Base-by-base conservation (phyloP, 257 asterid species). In the Scutellaria baicalensis region DNA sequence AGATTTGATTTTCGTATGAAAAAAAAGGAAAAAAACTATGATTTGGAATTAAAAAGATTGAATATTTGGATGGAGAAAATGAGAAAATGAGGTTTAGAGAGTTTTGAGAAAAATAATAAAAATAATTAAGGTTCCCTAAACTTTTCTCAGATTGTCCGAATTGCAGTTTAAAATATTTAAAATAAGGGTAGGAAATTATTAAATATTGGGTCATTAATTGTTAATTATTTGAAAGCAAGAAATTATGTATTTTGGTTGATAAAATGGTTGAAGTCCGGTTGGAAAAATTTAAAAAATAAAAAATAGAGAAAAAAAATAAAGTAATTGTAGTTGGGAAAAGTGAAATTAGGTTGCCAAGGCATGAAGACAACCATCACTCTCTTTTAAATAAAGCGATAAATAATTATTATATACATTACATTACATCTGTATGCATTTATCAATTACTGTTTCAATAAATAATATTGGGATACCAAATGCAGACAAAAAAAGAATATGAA, bases 261-360 rank as follows among this genome's bases (percentile, higher is more conserved):
- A 81, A 87, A 83, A 84, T 78, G 87, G 78, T 86, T 89, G 89
- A 85, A 82, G 83, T 86, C 93, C 96, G 95, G 86, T 75, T 62
- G 71, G 81, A 17, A 52, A 52, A 58, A 9, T 31, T 47, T 51
- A 11, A 4, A 54, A 9, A 44, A 75, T 8, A 9, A 27, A 36
- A 44, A 65, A 27, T 27, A 2, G 3, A 27, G 4, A 27, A 1
- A 27, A 27, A 1, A 62, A 74, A 60, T 45, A 48, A 76, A 64
- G 52, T 75, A 81, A 75, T 85, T 84, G 80, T 84, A 66, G 96
- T 84, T 89, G 93, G 98, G 91, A 88, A 92, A 88, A 84, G 98
- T 87, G 94, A 87, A 87, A 89, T 92, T 89, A 87, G 96, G 96
- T 89, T 87, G 95, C 83, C 92, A 84, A 82, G 86, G 87, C 92